These are phyloP conservation scores for Neofusicoccum sp. DNA, from an alignment of 2,329 filamentous ascomycete species.

Conservation along the genomic window DNA sequence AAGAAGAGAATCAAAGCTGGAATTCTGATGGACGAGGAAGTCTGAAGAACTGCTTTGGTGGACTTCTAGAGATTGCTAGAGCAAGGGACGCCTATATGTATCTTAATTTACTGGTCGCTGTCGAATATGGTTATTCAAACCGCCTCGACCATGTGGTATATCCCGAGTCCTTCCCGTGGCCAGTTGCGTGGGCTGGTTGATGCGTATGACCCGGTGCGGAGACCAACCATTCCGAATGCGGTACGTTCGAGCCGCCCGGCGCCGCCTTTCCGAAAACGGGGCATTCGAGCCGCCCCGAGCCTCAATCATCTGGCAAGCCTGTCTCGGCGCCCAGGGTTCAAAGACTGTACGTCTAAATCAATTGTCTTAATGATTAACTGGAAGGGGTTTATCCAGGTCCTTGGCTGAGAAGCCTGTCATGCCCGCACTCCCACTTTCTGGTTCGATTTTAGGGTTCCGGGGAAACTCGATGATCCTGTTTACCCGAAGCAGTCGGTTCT, in stretches of 20 bases:
- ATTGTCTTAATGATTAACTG: too few species aligned
- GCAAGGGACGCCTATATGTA: neutral
- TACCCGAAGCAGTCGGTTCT: too few species aligned
- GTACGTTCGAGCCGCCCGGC: neutral
- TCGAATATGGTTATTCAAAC: neutral
- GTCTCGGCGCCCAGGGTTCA: neutral
- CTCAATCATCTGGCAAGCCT: neutral
- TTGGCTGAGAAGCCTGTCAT: too few species aligned
- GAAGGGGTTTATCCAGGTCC: too few species aligned
- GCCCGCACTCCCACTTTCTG: too few species aligned
- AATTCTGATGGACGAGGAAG: neutral
- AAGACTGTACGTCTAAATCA: too few species aligned
- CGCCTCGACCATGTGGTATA: neutral
- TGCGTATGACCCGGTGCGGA: neutral
- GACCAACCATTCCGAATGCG: neutral
- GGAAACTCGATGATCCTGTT: too few species aligned
- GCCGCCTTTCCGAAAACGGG: neutral
- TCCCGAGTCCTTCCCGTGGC: neutral
- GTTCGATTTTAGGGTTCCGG: too few species aligned
- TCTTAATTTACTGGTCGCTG: neutral
- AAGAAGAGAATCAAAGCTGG: neutral
- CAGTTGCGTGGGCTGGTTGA: neutral
- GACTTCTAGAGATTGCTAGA: neutral
- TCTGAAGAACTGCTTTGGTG: neutral
- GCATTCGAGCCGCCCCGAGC: neutral